These are phyloP conservation scores for Hypocrella siamensis DNA, from an alignment of 2,329 filamentous ascomycete genomes.

Conservation along the genomic window DNA sequence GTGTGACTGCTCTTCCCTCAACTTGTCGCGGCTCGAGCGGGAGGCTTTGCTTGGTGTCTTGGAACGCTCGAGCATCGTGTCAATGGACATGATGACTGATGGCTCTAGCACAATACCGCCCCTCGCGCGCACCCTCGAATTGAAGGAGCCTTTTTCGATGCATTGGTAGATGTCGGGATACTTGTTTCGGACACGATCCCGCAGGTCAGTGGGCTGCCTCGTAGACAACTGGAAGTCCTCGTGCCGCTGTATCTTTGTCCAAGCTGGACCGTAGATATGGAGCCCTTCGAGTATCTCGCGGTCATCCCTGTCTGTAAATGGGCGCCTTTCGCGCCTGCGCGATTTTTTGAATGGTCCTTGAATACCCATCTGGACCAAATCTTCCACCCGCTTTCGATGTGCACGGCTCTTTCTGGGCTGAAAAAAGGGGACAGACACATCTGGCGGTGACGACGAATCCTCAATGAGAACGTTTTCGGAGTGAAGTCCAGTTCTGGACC, in stretches of 20 bases:
- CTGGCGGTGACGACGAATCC: slow-evolving; percentile 12
- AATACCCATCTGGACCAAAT: slow-evolving; percentile 42
- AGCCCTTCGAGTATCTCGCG: slow-evolving; percentile 45
- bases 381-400: slow-evolving; percentile 39
- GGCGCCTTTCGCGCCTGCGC: slow-evolving; percentile 39
- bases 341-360: slow-evolving; percentile 47
- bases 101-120: slow-evolving; percentile 32
- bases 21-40: slow-evolving; percentile 22
- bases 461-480: slow-evolving; percentile 42
- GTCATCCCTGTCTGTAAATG: slow-evolving; percentile 49
- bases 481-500: slow-evolving; percentile 30
- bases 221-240: slow-evolving; percentile 38
- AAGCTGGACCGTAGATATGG: slow-evolving; percentile 43
- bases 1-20: slow-evolving; percentile 30
- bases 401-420: slow-evolving; percentile 35
- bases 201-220: slow-evolving; percentile 45
- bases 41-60: slow-evolving; percentile 22
- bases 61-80: slow-evolving; percentile 25
- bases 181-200: slow-evolving; percentile 49
- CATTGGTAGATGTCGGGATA: slow-evolving; percentile 41
- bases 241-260: slow-evolving; percentile 51
- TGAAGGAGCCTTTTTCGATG: slow-evolving; percentile 38
- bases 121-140: slow-evolving; percentile 24
- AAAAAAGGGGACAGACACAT: slow-evolving; percentile 18
- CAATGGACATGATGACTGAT: slow-evolving; percentile 32